Evolutionary conservation across 1,284 basidiomycete genomes (phyloP).

Genomic region (Pseudozyma hubeiensis): DNA sequence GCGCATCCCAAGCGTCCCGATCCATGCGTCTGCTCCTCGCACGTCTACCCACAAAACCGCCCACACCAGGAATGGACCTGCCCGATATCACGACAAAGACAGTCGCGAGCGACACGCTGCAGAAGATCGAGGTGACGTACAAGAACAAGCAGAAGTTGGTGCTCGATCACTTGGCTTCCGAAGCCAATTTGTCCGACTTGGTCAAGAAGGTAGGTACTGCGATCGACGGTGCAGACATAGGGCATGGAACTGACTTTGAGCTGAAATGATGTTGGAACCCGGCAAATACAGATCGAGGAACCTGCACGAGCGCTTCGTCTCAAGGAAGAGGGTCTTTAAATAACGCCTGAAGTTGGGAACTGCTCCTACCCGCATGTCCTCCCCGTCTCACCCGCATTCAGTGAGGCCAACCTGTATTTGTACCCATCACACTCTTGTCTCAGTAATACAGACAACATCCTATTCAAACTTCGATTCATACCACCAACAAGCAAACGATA

Average conservation of each 20-base stretch:
- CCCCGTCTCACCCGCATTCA: too few species aligned
- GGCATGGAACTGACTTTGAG: not conserved
- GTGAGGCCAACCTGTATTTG: too few species aligned
- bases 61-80: constrained; percentile 38
- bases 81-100: constrained; percentile 40
- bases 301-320: constrained; percentile 46
- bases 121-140: constrained; percentile 40
- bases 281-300: constrained; percentile 31
- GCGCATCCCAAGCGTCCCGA: constrained; percentile 31
- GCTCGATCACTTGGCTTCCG: constrained; percentile 22
- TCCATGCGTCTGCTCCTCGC: constrained; percentile 46
- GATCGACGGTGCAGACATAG: not conserved
- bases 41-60: constrained; percentile 29
- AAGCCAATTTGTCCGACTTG: constrained; percentile 20
- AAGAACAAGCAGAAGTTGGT: constrained; percentile 47
- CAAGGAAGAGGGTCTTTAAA: constrained; percentile 47
- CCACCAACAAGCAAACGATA: too few species aligned
- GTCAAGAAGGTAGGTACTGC: constrained; percentile 38
- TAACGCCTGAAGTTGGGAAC: not conserved
- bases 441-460: too few species aligned
- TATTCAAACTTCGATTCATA: not conserved
- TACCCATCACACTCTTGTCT: too few species aligned
- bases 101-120: constrained; percentile 21
- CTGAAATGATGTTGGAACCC: not conserved
- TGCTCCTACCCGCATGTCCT: too few species aligned